Conservation (phyloP, 306 rosid genomes). For the Lathyrus sativus region DNA sequence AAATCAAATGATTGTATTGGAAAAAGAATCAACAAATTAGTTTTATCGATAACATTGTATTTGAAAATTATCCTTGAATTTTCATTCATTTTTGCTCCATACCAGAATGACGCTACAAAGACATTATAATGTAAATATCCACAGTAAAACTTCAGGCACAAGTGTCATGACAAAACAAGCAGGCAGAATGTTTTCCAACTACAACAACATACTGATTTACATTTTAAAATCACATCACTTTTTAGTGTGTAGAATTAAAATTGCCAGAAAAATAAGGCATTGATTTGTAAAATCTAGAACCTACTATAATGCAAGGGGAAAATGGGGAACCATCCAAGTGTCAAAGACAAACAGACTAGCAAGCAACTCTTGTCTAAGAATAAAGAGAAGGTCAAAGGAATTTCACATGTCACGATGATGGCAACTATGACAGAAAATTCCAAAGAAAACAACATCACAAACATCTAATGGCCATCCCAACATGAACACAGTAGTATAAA, state of each 20-base stretch:
- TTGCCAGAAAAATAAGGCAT: neutral
- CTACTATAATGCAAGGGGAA: too few relatives aligned
- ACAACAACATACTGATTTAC: constrained; percentile 2
- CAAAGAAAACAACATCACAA: too few relatives aligned
- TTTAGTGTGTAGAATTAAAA: neutral
- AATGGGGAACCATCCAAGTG: too few relatives aligned
- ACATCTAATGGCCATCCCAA: too few relatives aligned
- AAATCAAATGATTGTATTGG: neutral
- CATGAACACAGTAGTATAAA: too few relatives aligned
- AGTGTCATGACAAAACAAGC: constrained; percentile 30
- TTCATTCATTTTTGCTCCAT: constrained; percentile 16
- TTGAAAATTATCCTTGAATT: constrained; percentile 5
- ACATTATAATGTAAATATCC: constrained; percentile 18
- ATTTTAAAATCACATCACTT: neutral
- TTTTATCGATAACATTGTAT: constrained; percentile 15
- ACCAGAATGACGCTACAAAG: constrained; percentile 8
- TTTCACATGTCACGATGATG: too few relatives aligned
- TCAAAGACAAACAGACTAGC: too few relatives aligned
- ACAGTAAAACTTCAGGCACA: constrained; percentile 12
- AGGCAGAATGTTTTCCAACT: constrained; percentile 22
- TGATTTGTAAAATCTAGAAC: neutral
- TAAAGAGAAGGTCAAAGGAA: too few relatives aligned
- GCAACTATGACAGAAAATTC: too few relatives aligned
- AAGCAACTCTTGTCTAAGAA: too few relatives aligned
- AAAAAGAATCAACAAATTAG: neutral